Evolutionary conservation across 23 red algal species (phyloP).

Genomic region (Gracilaria caudata): DNA sequence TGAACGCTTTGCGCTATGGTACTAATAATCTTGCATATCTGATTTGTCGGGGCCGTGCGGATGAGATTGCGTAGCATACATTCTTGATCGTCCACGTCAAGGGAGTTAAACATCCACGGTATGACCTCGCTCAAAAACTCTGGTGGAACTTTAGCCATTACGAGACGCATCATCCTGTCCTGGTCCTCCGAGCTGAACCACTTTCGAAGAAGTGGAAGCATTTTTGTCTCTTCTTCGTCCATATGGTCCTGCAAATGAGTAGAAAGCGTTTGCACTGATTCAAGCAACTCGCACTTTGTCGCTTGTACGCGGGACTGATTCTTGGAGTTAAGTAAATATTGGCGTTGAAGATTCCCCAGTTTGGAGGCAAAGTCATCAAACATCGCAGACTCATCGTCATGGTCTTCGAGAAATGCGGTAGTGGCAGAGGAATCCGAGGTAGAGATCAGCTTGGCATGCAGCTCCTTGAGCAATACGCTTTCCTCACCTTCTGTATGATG

Average conservation of each 20-base stretch:
- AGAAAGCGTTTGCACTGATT: conserved; percentile 21
- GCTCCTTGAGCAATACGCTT: conserved; percentile 50
- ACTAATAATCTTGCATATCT: conserved; percentile 49
- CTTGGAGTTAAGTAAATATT: neutral
- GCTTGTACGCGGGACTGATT: neutral
- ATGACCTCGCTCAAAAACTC: conserved; percentile 88
- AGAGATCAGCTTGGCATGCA: conserved; percentile 28
- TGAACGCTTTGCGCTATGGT: conserved; percentile 54
- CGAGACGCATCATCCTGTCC: conserved; percentile 76
- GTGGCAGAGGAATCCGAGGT: conserved; percentile 15
- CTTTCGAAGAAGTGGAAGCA: conserved; percentile 90
- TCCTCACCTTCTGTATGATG: conserved; percentile 66
- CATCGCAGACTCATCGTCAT: conserved; percentile 27
- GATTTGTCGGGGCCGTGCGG: conserved; percentile 50
- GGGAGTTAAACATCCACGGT: conserved; percentile 89
- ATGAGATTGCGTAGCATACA: conserved; percentile 92
- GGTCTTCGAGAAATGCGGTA: conserved; percentile 40
- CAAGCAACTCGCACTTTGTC: conserved; percentile 45
- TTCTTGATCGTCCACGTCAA: conserved; percentile 79
- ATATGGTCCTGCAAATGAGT: conserved; percentile 76
- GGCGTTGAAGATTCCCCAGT: conserved; percentile 4
- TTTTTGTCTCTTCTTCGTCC: conserved; percentile 82
- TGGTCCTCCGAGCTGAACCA: conserved; percentile 90
- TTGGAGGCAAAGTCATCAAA: conserved; percentile 34
- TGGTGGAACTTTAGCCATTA: conserved; percentile 85